A percentile compares a stretch with the other conserved stretches of the same genome.
Evolutionary conservation across 78 protist species (phyloP).

Genomic region (Pigoraptor vietnamica): DNA sequence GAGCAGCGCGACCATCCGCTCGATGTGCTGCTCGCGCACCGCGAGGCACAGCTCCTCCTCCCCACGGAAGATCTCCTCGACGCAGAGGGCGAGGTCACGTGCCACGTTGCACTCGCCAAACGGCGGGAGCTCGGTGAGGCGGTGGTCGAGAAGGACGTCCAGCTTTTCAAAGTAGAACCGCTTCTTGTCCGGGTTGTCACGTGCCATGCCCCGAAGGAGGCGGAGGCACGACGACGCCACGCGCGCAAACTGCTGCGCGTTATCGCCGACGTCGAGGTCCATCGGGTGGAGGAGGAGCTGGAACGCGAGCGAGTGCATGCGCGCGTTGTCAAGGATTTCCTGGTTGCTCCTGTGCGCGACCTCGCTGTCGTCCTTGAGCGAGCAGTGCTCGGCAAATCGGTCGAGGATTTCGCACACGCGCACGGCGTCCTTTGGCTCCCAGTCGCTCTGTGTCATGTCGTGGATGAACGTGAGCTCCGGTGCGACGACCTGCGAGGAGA

Average conservation of each 20-base stretch:
- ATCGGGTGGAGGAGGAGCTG: background rate
- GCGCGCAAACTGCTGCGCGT: background rate
- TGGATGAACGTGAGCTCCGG: background rate
- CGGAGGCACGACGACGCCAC: background rate
- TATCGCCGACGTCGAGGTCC: background rate
- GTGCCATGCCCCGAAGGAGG: background rate
- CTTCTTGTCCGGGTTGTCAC: background rate
- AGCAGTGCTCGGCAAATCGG: background rate
- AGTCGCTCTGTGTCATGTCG: background rate
- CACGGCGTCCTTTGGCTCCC: background rate
- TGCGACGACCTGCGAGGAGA: background rate
- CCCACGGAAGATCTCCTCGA: background rate
- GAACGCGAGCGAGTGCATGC: background rate
- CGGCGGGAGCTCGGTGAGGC: background rate
- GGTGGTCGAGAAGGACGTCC: background rate
- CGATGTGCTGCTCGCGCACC: background rate
- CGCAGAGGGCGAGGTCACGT: background rate
- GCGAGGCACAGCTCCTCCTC: background rate
- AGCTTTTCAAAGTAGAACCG: background rate
- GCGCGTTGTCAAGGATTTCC: background rate
- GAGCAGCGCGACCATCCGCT: background rate
- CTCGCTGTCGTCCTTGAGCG: background rate
- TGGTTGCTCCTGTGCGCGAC: background rate
- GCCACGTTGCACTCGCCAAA: background rate
- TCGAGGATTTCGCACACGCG: background rate